A percentile compares a stretch with the other conserved stretches of the same genome.
Evolutionary conservation across 495 filamentous ascomycete species (phyloP).

Genomic region (Tuber umbilicatum): DNA sequence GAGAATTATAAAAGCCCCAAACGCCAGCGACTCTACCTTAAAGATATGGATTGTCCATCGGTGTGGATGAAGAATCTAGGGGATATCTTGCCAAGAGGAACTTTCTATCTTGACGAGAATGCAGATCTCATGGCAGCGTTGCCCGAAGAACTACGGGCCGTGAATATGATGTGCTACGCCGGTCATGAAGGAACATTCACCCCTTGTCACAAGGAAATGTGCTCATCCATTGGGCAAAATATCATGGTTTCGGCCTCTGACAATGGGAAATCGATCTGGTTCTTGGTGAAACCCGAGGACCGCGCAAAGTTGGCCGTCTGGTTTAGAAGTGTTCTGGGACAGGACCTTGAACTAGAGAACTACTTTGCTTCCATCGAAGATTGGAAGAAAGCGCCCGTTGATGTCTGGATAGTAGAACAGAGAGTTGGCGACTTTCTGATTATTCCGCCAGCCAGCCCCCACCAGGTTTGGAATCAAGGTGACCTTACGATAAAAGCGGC

Average conservation of each 20-base stretch:
- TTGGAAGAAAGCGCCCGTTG: conserved; percentile 87
- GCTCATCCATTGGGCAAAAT: conserved; percentile 89
- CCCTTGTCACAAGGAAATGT: conserved; percentile 95
- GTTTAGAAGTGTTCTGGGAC: conserved; percentile 81
- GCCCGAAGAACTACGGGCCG: conserved; percentile 74
- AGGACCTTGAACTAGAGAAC: conserved; percentile 92
- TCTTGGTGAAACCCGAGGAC: conserved; percentile 92
- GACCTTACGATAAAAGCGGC: conserved; percentile 93
- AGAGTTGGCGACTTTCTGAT: conserved; percentile 89
- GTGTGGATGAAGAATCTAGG: conserved; percentile 75
- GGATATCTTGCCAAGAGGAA: conserved; percentile 63
- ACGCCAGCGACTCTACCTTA: conserved; percentile 81
- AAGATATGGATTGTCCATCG: conserved; percentile 86
- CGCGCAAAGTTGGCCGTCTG: conserved; percentile 82
- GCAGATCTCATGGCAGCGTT: conserved; percentile 93
- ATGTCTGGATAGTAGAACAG: conserved; percentile 87
- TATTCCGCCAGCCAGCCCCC: conserved; percentile 90
- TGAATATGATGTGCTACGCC: conserved; percentile 97
- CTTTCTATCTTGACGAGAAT: conserved; percentile 74
- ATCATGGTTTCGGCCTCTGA: conserved; percentile 92
- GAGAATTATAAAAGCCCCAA: conserved; percentile 59
- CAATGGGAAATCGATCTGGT: conserved; percentile 87
- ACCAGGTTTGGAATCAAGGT: conserved; percentile 97
- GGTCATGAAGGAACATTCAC: conserved; percentile 98
- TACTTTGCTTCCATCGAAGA: conserved; percentile 92